Conservation (phyloP, 495 filamentous ascomycete species). For the Thermochaetoides thermophila region DNA sequence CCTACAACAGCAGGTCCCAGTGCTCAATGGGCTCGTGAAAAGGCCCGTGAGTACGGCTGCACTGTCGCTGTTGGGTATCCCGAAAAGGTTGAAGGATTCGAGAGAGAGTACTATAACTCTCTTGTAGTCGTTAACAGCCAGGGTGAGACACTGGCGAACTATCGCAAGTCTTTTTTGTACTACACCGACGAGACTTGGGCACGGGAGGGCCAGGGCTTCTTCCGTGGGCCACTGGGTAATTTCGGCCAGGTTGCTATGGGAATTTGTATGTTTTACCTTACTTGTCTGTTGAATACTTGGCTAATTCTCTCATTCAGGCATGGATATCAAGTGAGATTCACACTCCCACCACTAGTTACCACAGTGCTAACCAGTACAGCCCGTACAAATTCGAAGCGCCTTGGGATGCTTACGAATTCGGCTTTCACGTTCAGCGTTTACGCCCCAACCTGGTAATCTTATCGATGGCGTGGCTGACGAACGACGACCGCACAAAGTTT, state of each 20-base stretch:
- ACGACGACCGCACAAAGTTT: conserved; percentile 32
- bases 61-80: conserved; percentile 85
- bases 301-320: conserved; percentile 24
- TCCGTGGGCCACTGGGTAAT: conserved; percentile 31
- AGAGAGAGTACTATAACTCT: conserved; percentile 60
- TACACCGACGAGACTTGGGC: conserved; percentile 91
- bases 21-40: conserved; percentile 63
- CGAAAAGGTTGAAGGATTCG: conserved; percentile 40
- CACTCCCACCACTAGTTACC: neutral
- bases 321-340: conserved; percentile 50
- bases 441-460: conserved; percentile 60
- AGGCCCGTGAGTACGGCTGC: conserved; percentile 57
- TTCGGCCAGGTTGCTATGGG: conserved; percentile 59
- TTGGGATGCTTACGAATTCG: conserved; percentile 72
- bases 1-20: conserved; percentile 56
- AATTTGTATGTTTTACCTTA: conserved; percentile 52
- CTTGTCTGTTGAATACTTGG: neutral
- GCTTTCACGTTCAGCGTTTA: conserved; percentile 50
- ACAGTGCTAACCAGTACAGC: conserved; percentile 2
- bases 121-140: conserved; percentile 59
- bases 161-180: conserved; percentile 82
- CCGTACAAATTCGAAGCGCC: conserved; percentile 52
- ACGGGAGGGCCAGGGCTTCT: conserved; percentile 57
- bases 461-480: conserved; percentile 81
- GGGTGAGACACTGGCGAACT: conserved; percentile 63